Base-by-base conservation (phyloP, 805 yeast genomes). In the Kodamaea hsintzibuensis region DNA sequence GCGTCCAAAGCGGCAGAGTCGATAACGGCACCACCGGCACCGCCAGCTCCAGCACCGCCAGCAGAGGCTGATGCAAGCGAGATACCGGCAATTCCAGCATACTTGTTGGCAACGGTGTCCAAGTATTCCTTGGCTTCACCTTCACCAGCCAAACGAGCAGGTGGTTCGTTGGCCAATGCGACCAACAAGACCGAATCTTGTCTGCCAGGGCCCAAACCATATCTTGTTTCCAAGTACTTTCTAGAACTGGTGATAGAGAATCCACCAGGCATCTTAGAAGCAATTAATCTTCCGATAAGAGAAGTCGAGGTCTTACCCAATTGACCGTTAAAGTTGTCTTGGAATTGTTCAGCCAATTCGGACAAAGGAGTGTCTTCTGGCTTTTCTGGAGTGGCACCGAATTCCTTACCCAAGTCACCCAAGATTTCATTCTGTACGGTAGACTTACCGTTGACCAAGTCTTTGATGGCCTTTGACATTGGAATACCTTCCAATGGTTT, bases 231-330 rank as follows among this genome's bases (percentile, higher is more conserved):
- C 71, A 95, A 83, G 76, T 95, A 89, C 73, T 92, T 91, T 80
- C 98, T 88, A 50, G 97, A 96, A 60, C 82, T 79, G 57, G 97
- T 87, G 63, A 93, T 86, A 47, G 96, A 88, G 76, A 93, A 95
- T 17, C 99, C 99, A 82, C 99, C 99, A 52, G 99, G 98, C 98
- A 95, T 95, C 79, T 95, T 95, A 27, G 98, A 88, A 9, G 98
- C 86, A 79, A 92, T 88, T 67, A 95, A 81, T 76, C 98, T 87
- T 58, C 96, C 89, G 59, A 93, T 80, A 65, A 95, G 82, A 27
- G 97, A 88, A 39, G 91, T 76, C 1, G 98, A 88, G 67, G 92
- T 96, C 73, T 95, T 95, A 71, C 99, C 99, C 61, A 95, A 82
- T 60, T 84, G 81, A 62, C 98, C 98, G 60, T 77, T 69, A 79